Evolutionary conservation across 1,139 yeast genomes (phyloP), one percentile per base, ranked within the genome.

Genomic region (Magnusiomyces paraingens): DNA sequence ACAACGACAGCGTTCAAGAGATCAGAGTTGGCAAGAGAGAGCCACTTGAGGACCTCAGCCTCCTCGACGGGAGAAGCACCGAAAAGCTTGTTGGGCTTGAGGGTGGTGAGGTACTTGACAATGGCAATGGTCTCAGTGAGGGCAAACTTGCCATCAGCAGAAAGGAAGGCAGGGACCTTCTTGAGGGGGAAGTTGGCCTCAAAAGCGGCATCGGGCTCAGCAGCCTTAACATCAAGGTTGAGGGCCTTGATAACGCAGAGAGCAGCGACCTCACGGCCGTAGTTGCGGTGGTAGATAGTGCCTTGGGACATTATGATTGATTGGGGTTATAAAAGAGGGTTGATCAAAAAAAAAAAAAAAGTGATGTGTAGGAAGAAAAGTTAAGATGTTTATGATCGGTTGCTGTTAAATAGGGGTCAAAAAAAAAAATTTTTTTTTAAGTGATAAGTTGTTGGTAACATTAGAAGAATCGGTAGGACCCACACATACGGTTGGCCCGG

Each of bases 121-220:
- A 91, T 77, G 58, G 98, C 96, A 68, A 87, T 77, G 61, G 79
- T 77, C 79, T 91, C 97, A 65, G 81, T 78, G 67, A 91, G 77
- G 70, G 81, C 81, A 77, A 76, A 81, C 20, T 47, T 47, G 56
- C 96, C 96, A 71, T 86, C 84, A 62, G 86, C 82, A 57, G 90
- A 93, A 64, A 81, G 68, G 65, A 86, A 87, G 61, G 90, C 84
- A 66, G 98, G 98, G 60, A 81, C 78, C 72, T 79, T 81, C 66
- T 74, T 77, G 67, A 83, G 73, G 64, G 96, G 96, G 82, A 87
- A 89, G 67, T 73, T 68, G 55, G 72, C 74, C 58, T 75, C 79
- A 71, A 73, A 84, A 36, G 47, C 32, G 48, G 66, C 73, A 29
- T 73, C 74, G 59, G 72, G 78, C 54, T 73, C 72, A 59, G 76